Evolutionary conservation across 1,284 basidiomycete genomes (phyloP).

Genomic region (Waitea zeae): DNA sequence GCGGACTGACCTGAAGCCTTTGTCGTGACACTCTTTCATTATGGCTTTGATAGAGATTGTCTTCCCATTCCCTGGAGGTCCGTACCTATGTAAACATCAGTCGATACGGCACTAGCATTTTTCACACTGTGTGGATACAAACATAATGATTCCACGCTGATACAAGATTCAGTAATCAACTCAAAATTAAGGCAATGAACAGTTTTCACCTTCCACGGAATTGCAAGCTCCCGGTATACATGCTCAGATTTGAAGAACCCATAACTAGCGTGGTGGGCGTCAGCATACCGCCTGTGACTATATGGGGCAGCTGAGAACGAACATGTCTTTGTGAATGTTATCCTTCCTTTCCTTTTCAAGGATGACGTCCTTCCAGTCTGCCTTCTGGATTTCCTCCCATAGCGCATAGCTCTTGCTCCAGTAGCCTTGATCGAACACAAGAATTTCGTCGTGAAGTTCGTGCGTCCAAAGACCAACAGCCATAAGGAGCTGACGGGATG

Average conservation of each 20-base stretch:
- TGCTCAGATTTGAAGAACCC: constrained; percentile 61
- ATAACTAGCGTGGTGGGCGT: too few species aligned
- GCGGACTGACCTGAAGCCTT: too few species aligned
- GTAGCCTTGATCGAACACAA: constrained; percentile 53
- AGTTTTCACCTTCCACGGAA: constrained; percentile 64
- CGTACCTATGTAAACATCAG: too few species aligned
- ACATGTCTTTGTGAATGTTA: constrained; percentile 46
- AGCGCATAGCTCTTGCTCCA: constrained; percentile 50
- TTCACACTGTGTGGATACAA: too few species aligned
- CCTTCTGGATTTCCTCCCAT: constrained; percentile 56
- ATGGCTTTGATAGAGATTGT: constrained; percentile 66
- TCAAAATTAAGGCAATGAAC: too few species aligned
- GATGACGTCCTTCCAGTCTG: constrained; percentile 60
- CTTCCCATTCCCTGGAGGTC: constrained; percentile 63
- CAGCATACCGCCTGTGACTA: too few species aligned
- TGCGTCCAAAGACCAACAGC: constrained; percentile 31
- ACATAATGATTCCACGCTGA: too few species aligned
- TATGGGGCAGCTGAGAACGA: too few species aligned
- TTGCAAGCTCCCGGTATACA: constrained; percentile 52
- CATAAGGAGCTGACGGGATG: constrained; percentile 33
- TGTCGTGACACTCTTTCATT: constrained; percentile 45
- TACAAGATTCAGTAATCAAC: too few species aligned
- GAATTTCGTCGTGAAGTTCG: constrained; percentile 47
- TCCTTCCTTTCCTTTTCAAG: constrained; percentile 57
- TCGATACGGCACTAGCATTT: too few species aligned